These are phyloP conservation scores for Plantago ovata DNA, from an alignment of 257 asterid genomes.

Conservation along the genomic window DNA sequence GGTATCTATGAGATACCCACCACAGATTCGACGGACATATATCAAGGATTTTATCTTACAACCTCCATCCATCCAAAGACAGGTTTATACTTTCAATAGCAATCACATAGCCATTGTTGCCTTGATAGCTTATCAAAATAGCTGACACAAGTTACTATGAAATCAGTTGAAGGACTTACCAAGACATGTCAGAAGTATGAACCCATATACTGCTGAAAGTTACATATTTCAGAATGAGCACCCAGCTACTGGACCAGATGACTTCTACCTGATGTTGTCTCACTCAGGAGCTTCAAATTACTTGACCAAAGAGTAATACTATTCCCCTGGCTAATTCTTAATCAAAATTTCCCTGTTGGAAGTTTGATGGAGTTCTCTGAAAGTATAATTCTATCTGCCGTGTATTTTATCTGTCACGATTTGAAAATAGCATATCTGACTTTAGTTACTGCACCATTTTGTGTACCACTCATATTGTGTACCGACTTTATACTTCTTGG, in stretches of 20 bases:
- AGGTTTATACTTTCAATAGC: constrained; percentile 38
- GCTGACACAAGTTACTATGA: constrained; percentile 21
- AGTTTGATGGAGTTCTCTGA: constrained; percentile 1
- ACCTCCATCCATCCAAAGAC: constrained; percentile 47
- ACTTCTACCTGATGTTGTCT: constrained; percentile 52
- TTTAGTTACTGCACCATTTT: not conserved
- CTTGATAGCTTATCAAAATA: constrained; percentile 17
- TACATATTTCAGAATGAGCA: constrained; percentile 46
- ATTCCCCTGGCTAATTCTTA: constrained; percentile 17
- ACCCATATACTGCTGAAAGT: constrained; percentile 60
- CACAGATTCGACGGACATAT: constrained; percentile 48
- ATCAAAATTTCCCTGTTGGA: constrained; percentile 4
- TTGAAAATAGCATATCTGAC: not conserved
- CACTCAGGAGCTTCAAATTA: constrained; percentile 69
- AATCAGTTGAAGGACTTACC: constrained; percentile 62
- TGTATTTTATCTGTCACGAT: not conserved
- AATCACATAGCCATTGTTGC: constrained; percentile 6
- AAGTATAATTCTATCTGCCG: constrained; percentile 12
- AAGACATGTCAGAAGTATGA: constrained; percentile 56
- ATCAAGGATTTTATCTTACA: constrained; percentile 61
- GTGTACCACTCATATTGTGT: not conserved
- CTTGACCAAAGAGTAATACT: constrained; percentile 67
- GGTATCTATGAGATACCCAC: constrained; percentile 63
- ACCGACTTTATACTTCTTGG: constrained; percentile 13
- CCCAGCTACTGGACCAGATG: constrained; percentile 55